phyloP scores from a whole-genome alignment of 1,139 yeast genomes.

The Yamadazyma spencermartinsiae region DNA sequence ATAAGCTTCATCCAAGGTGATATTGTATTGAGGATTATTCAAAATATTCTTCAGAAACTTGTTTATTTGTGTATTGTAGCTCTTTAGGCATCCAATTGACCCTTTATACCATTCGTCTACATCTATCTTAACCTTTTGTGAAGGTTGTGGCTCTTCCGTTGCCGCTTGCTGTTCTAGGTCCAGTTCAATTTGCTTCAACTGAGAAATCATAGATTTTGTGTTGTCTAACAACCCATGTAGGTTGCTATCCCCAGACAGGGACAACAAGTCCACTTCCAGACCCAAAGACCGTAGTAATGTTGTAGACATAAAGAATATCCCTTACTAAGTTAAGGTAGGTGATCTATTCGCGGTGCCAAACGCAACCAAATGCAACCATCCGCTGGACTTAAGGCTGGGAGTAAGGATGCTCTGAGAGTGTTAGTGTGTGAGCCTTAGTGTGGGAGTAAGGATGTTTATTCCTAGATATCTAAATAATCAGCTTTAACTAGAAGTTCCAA shows the following conservation, averaged over 20 bases:
- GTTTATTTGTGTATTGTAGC: conserved; percentile 39
- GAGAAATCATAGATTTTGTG: conserved; percentile 26
- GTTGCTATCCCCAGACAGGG: conserved; percentile 23
- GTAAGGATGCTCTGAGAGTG: too few relatives aligned
- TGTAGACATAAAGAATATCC: conserved; percentile 8
- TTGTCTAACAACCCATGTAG: conserved; percentile 23
- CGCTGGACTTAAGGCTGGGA: too few relatives aligned
- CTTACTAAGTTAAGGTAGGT: too few relatives aligned
- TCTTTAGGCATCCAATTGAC: conserved; percentile 34
- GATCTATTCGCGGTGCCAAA: too few relatives aligned
- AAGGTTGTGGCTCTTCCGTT: background rate
- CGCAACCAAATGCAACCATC: too few relatives aligned
- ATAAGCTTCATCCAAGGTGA: conserved; percentile 47
- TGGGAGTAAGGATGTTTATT: background rate
- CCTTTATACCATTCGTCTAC: conserved; percentile 36
- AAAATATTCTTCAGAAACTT: conserved; percentile 38
- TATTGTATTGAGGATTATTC: conserved; percentile 28
- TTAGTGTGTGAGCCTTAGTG: too few relatives aligned
- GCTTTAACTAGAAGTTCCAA: conserved; percentile 89
- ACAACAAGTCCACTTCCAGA: conserved; percentile 23
- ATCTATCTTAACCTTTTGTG: background rate
- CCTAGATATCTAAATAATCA: conserved; percentile 72
- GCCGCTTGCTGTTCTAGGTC: conserved; percentile 4
- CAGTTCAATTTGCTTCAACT: conserved; percentile 25
- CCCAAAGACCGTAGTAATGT: conserved; percentile 24